phyloP scores from a whole-genome alignment of 2,329 filamentous ascomycete genomes.

The Venturia asperata region DNA sequence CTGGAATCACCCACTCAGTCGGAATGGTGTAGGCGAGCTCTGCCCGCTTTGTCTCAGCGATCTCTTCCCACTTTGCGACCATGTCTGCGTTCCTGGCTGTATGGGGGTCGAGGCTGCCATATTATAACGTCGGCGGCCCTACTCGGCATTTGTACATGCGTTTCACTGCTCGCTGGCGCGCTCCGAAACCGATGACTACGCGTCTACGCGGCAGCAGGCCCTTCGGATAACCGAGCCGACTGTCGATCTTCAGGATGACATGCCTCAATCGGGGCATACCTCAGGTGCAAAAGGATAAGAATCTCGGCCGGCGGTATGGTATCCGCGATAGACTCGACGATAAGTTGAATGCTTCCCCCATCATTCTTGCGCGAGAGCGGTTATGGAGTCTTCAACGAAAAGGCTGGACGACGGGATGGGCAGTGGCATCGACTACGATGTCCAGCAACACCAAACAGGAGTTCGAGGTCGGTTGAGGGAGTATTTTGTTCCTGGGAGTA shows the following conservation, averaged over 20 bases:
- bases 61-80: slow-evolving; percentile 37
- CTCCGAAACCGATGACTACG: not conserved
- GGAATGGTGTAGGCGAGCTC: slow-evolving; percentile 47
- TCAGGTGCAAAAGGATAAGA: not conserved
- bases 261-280: not conserved
- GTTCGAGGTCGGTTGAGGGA: not conserved
- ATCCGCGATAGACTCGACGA: not conserved
- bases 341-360: not conserved
- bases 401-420: not conserved
- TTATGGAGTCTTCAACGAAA: not conserved
- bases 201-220: not conserved
- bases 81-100: slow-evolving; percentile 16
- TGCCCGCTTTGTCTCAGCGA: slow-evolving; percentile 38
- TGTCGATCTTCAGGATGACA: slow-evolving; percentile 10
- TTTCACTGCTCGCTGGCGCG: not conserved
- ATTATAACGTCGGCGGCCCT: not conserved
- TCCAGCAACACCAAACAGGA: not conserved
- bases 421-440: not conserved
- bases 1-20: slow-evolving; percentile 50
- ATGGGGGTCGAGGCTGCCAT: not conserved
- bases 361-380: not conserved
- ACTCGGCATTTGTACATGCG: not conserved
- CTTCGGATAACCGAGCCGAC: not conserved
- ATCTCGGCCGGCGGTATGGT: not conserved
- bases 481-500: slow-evolving; percentile 7